Evolutionary conservation across 2,329 filamentous ascomycete genomes (phyloP), one percentile per base, ranked within the genome.

Genomic region (Dryadomyces quercivorus): DNA sequence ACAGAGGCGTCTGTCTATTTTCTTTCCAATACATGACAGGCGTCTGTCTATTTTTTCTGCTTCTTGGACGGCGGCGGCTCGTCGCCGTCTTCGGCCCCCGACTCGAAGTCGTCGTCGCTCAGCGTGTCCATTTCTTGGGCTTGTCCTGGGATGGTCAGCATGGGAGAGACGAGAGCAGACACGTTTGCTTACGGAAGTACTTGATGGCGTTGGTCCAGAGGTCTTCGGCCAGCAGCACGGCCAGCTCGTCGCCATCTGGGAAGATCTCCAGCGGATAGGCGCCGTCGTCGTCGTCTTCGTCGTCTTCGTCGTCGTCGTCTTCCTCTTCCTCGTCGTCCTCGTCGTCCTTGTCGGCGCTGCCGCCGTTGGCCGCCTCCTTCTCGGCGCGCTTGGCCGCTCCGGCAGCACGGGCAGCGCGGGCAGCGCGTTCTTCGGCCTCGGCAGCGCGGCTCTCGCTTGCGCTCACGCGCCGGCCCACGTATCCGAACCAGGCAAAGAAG

Each of bases 401-500:
- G 42, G 5, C 43, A 16, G 51, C 31, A 5, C 59, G 59, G 9
- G 42, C 55, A 4, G 51, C 54, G 0, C 58, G 58, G 15, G 18
- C n/a, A 3, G 47, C 78, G 51, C 75, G 69, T 61, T 85, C 79
- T 62, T 81, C 75, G 69, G 81, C 78, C 22, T 67, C 69, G 7
- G 83, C 85, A 58, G 77, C 72, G 60, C 72, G 72, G 62, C 79
- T 85, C 75, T 94, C 86, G 69, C 88, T 85, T 2, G 81, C 84
- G 49, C 78, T 80, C 62, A 95, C 72, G 63, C 80, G 80, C 59
- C 80, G 74, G 59, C 82, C 88, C 58, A 77, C 81, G 73, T 84
- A 96, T 53, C 85, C 88, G 67, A 96, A 96, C 79, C 85, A 93
- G 56, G 83, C 81, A 67, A 96, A 96, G 77, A 96, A 95, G 70